phyloP scores from a whole-genome alignment of 306 rosid species.

The Quercus cerris region DNA sequence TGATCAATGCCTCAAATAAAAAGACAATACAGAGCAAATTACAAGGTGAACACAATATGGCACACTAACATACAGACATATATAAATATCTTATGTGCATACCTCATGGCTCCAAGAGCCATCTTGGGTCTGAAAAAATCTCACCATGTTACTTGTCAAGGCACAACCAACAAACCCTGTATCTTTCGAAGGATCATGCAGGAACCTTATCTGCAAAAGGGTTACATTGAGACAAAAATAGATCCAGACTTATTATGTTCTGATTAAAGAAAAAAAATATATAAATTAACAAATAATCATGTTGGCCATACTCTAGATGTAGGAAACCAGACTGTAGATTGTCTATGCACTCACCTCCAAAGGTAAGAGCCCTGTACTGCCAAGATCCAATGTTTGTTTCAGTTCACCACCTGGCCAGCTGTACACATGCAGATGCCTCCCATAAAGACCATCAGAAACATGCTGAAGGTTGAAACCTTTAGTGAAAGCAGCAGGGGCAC shows the following conservation, averaged over 20 bases:
- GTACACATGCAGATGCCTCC: conserved; percentile 87
- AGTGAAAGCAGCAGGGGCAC: conserved; percentile 87
- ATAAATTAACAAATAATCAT: not conserved
- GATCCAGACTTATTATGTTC: not conserved
- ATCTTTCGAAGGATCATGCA: conserved; percentile 93
- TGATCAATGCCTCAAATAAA: not conserved
- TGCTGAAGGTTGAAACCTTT: conserved; percentile 78
- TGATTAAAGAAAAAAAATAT: not conserved
- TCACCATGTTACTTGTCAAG: conserved; percentile 80
- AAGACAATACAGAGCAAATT: not conserved
- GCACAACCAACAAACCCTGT: conserved; percentile 91
- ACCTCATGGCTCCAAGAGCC: conserved; percentile 96
- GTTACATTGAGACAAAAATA: not conserved
- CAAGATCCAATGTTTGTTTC: conserved; percentile 94
- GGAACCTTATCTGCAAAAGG: conserved; percentile 67
- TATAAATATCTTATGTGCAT: conserved; percentile 4
- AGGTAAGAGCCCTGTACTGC: conserved; percentile 75
- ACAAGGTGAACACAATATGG: not conserved
- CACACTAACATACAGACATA: not conserved
- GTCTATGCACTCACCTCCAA: conserved; percentile 54
- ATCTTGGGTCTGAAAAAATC: conserved; percentile 71
- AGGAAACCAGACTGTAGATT: not conserved
- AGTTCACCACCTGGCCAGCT: conserved; percentile 92
- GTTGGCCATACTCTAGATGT: not conserved
- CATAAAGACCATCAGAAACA: conserved; percentile 75